These are phyloP conservation scores for Saturnispora hagleri DNA, from an alignment of 805 yeast genomes.

Conservation along the genomic window DNA sequence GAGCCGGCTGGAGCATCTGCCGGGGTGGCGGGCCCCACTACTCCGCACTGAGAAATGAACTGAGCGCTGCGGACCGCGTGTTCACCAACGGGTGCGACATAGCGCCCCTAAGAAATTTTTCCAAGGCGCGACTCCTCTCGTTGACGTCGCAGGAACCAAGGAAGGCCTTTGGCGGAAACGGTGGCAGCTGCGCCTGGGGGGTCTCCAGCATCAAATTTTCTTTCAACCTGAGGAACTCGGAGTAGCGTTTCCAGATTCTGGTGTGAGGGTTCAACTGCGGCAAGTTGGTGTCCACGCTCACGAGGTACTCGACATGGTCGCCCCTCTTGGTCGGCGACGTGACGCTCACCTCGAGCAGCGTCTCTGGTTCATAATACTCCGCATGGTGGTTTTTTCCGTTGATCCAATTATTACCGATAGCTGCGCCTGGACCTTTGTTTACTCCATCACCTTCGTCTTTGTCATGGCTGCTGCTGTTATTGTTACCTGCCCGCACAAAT, in stretches of 20 bases:
- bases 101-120: constrained; percentile 64
- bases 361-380: constrained; percentile 88
- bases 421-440: not conserved
- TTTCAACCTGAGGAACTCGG: constrained; percentile 80
- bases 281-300: constrained; percentile 80
- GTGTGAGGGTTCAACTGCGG: constrained; percentile 67
- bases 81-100: constrained; percentile 93
- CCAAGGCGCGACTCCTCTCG: constrained; percentile 73
- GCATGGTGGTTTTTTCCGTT: not conserved
- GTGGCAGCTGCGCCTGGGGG: constrained; percentile 73
- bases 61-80: constrained; percentile 61
- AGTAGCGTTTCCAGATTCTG: constrained; percentile 72
- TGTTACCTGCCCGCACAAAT: not conserved
- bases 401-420: not conserved
- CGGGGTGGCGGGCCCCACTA: not conserved
- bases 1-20: not conserved
- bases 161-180: constrained; percentile 75
- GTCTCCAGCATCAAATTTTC: constrained; percentile 67
- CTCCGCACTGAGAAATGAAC: not conserved
- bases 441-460: not conserved
- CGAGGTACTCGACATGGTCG: constrained; percentile 68
- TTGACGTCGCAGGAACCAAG: constrained; percentile 59
- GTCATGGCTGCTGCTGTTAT: not conserved
- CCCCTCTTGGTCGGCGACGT: constrained; percentile 59
- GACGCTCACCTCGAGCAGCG: constrained; percentile 86